A percentile compares a stretch with the other conserved stretches of the same genome.
phyloP scores from a whole-genome alignment of 2,329 filamentous ascomycete genomes.

The Chaetomiaceae sp. region DNA sequence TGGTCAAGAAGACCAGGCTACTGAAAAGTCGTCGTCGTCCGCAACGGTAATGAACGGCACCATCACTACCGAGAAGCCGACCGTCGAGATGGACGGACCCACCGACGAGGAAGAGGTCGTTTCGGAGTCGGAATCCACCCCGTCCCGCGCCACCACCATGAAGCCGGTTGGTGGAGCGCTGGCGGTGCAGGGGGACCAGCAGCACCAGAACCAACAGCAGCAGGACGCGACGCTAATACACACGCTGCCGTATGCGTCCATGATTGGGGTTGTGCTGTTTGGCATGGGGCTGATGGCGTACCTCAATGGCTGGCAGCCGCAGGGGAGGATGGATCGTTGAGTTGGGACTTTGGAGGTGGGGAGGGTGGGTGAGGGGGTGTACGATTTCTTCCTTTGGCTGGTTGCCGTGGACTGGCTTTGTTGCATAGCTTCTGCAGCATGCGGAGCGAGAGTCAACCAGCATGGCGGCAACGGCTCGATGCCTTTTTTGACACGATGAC shows the following conservation, averaged over 20 bases:
- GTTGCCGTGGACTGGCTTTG: neutral
- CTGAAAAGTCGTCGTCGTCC: conserved; percentile 23
- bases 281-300: conserved; percentile 84
- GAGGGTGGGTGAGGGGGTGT: too few relatives aligned
- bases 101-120: conserved; percentile 31
- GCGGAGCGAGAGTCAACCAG: neutral
- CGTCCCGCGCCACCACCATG: conserved; percentile 47
- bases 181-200: conserved; percentile 37
- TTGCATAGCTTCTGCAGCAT: neutral
- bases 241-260: conserved; percentile 71
- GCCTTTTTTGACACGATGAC: conserved; percentile 3
- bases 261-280: conserved; percentile 75
- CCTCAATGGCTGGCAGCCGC: conserved; percentile 72
- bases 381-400: neutral
- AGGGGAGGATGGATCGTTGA: conserved; percentile 36
- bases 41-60: conserved; percentile 26
- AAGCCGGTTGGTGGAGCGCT: conserved; percentile 41
- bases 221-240: conserved; percentile 46
- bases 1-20: conserved; percentile 14
- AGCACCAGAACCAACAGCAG: too few relatives aligned
- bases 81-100: conserved; percentile 15
- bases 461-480: conserved; percentile 1
- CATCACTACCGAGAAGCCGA: conserved; percentile 16
- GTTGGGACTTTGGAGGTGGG: neutral
- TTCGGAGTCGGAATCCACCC: conserved; percentile 32